These are phyloP conservation scores for Cornus florida DNA, from an alignment of 148 eudicot genomes.

Conservation along the genomic window DNA sequence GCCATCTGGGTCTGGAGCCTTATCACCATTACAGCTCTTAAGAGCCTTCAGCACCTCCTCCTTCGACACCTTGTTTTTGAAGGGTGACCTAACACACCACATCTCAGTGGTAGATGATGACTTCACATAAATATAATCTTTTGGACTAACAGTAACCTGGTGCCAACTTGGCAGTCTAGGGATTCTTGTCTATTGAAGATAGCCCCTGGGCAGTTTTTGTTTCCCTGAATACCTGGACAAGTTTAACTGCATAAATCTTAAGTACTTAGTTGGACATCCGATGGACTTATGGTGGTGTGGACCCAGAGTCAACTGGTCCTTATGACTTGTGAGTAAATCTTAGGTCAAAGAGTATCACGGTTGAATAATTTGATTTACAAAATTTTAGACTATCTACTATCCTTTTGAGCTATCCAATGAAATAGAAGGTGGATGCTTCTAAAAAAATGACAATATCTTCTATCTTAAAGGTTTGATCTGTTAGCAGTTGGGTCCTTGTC, in stretches of 20 bases:
- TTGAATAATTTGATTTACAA: neutral
- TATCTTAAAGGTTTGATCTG: neutral
- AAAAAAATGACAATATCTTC: neutral
- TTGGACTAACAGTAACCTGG: neutral
- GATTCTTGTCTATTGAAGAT: neutral
- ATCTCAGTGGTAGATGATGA: no score
- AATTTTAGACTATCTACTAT: slow-evolving; percentile 3
- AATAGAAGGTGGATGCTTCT: neutral
- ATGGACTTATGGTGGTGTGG: neutral
- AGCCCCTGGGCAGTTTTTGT: neutral
- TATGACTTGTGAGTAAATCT: neutral
- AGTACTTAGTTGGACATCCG: neutral
- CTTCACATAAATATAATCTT: no score
- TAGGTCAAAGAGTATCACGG: neutral
- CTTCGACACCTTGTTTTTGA: no score
- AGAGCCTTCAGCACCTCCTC: no score
- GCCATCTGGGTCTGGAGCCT: no score
- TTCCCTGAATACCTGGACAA: neutral
- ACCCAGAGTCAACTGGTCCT: neutral
- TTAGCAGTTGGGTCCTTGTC: slow-evolving; percentile 5
- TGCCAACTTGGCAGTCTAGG: neutral
- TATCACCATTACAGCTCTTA: no score
- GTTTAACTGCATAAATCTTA: neutral
- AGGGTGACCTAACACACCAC: no score
- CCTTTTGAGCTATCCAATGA: neutral